Percentiles rank a stretch among this genome's conserved stretches.
These are phyloP conservation scores for Didymella keratinophila DNA, from an alignment of 2,329 filamentous ascomycete species.

Conservation along the genomic window DNA sequence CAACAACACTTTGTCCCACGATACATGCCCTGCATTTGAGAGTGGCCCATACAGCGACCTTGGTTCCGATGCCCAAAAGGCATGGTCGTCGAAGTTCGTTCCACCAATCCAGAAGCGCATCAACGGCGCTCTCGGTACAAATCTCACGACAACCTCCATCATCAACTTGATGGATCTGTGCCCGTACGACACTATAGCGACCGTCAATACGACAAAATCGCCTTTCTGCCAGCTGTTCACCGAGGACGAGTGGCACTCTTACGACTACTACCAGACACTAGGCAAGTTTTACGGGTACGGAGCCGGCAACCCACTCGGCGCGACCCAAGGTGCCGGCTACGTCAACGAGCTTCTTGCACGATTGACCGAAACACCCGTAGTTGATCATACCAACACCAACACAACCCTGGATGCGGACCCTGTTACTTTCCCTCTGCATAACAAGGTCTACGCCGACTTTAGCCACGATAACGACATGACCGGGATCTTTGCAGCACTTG, in stretches of 20 bases:
- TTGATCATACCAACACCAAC: conserved; percentile 79
- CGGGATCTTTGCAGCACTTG: conserved; percentile 76
- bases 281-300: conserved; percentile 87
- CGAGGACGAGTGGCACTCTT: conserved; percentile 74
- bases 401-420: conserved; percentile 73
- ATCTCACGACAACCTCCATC: conserved; percentile 68
- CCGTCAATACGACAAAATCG: conserved; percentile 63
- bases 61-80: conserved; percentile 59
- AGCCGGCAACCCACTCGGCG: conserved; percentile 77
- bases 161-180: conserved; percentile 87
- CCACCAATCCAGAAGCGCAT: conserved; percentile 73
- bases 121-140: conserved; percentile 73
- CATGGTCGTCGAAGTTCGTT: conserved; percentile 71
- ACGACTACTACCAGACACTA: conserved; percentile 81
- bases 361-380: conserved; percentile 72
- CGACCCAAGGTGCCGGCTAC: conserved; percentile 87
- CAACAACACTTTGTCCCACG: conserved; percentile 86
- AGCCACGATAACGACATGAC: conserved; percentile 91
- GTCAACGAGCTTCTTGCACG: conserved; percentile 87
- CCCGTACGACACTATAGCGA: conserved; percentile 77
- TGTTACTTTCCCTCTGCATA: conserved; percentile 74
- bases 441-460: conserved; percentile 82
- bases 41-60: conserved; percentile 52
- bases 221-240: conserved; percentile 81
- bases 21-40: conserved; percentile 75